Conservation (phyloP, 2,329 filamentous ascomycete genomes). For the Neophaeococcomyces aloes region DNA sequence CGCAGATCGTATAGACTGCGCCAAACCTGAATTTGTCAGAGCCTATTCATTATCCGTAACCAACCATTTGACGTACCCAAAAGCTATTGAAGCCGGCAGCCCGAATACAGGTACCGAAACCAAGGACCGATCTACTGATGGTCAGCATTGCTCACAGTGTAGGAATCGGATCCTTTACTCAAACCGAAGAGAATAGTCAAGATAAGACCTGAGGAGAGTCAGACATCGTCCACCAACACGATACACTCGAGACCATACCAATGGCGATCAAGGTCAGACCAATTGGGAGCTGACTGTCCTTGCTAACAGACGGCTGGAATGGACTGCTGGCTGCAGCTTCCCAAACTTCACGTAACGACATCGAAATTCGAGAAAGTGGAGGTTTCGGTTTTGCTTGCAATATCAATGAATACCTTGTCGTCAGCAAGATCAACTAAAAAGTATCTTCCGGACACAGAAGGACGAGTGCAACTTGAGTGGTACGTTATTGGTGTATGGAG, state of each 20-base stretch:
- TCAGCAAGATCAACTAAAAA: not conserved
- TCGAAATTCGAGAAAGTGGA: too few relatives aligned
- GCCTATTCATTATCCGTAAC: constrained; percentile 10
- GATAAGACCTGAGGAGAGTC: constrained; percentile 43
- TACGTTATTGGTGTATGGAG: not conserved
- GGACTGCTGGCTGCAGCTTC: constrained; percentile 80
- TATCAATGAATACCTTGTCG: not conserved
- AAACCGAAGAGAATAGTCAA: constrained; percentile 73
- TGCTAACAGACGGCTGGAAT: constrained; percentile 68
- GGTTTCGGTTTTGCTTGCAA: constrained; percentile 1
- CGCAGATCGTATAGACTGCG: constrained; percentile 97
- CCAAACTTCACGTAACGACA: constrained; percentile 81
- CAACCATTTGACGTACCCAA: constrained; percentile 59
- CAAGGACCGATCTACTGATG: constrained; percentile 62
- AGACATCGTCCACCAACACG: constrained; percentile 13
- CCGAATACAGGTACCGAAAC: constrained; percentile 67
- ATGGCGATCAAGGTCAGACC: constrained; percentile 64
- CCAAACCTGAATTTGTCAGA: constrained; percentile 55
- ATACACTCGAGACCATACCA: constrained; percentile 34
- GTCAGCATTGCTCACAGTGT: constrained; percentile 2
- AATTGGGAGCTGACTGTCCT: constrained; percentile 72
- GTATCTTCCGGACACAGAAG: not conserved
- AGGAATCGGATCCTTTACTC: constrained; percentile 48
- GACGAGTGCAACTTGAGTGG: not conserved
- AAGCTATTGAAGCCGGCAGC: constrained; percentile 73